Percentiles rank a stretch among this genome's conserved stretches.
Evolutionary conservation across 176 grass and related monocot species (phyloP).

Genomic region (Microstegium vimineum): DNA sequence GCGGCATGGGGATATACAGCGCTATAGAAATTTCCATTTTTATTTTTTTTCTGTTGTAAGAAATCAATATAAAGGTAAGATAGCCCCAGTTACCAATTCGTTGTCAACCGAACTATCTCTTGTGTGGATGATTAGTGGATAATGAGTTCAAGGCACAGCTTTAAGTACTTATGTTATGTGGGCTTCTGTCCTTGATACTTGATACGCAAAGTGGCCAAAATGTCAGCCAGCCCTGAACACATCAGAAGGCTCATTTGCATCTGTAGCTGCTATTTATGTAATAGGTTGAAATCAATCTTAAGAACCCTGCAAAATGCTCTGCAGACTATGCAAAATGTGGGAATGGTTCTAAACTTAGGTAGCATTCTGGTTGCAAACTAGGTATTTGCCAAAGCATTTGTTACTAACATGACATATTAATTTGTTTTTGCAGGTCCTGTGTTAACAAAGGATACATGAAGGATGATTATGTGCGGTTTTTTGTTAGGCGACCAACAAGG

Average conservation of each 20-base stretch:
- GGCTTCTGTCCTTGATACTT: background rate
- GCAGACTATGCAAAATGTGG: background rate
- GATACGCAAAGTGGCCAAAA: background rate
- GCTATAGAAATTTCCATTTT: background rate
- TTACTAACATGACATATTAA: constrained; percentile 1
- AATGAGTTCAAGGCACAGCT: background rate
- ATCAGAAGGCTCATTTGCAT: background rate
- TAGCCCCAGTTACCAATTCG: background rate
- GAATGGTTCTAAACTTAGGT: background rate
- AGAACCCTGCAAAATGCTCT: background rate
- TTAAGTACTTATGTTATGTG: background rate
- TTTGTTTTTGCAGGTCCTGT: constrained; percentile 64
- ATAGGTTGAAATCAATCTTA: background rate
- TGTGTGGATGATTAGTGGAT: background rate
- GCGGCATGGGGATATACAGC: background rate
- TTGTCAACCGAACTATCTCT: background rate
- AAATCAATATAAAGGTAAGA: background rate
- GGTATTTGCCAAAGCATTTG: background rate
- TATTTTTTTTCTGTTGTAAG: background rate
- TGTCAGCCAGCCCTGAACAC: background rate
- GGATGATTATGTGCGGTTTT: constrained; percentile 90
- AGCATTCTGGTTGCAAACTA: background rate
- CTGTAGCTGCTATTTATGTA: background rate
- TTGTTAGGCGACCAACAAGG: constrained; percentile 65
- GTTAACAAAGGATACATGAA: constrained; percentile 98